Base-by-base conservation (phyloP, 2,329 filamentous ascomycete genomes). In the Myriosclerotinia scirpicola region DNA sequence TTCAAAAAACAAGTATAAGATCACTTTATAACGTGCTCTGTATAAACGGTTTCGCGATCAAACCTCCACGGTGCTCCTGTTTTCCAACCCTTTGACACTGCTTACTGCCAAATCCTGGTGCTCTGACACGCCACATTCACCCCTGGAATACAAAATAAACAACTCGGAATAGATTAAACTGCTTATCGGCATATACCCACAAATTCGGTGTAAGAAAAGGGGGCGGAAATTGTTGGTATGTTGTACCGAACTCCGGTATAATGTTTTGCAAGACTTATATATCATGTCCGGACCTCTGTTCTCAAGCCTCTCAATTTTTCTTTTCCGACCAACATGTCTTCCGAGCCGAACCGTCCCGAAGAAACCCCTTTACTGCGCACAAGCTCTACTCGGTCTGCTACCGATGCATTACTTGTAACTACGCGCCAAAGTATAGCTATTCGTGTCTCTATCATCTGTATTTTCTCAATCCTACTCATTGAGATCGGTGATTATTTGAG, bases 401-500 rank as follows among this genome's bases (percentile, higher is more conserved):
- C 54, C 8, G 54, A 59, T 48, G 56, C 30, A 26, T 22, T n/a
- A n/a, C 8, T 64, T n/a, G n/a, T n/a, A n/a, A n/a, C n/a, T 1
- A 26, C 17, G 6, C 50, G 52, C 12, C 36, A 64, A 44, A 42
- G 34, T 42, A 11, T 55, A 30, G 52, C 26, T 26, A n/a, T 55
- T 17, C 61, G 61, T 20, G 61, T 64, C 36, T 55, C 61, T 26
- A 14, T 64, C 38, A 52, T 65, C 7, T 34, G 46, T 26, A 65
- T 65, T 11, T 4, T 52, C 34, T 44, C 44, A 12, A 20, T 65
- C 1, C 22, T 83, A 61, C 69, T 83, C 53, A 69, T 81, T 62
- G 80, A 81, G 59, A 75, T 82, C 15, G 80, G 79, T 67, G 72
- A 78, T 76, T 65, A 77, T 74, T 69, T 76, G 20, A 44, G 67